Evolutionary conservation across 2,329 filamentous ascomycete genomes (phyloP).

Genomic region (Colletotrichum destructivum): DNA sequence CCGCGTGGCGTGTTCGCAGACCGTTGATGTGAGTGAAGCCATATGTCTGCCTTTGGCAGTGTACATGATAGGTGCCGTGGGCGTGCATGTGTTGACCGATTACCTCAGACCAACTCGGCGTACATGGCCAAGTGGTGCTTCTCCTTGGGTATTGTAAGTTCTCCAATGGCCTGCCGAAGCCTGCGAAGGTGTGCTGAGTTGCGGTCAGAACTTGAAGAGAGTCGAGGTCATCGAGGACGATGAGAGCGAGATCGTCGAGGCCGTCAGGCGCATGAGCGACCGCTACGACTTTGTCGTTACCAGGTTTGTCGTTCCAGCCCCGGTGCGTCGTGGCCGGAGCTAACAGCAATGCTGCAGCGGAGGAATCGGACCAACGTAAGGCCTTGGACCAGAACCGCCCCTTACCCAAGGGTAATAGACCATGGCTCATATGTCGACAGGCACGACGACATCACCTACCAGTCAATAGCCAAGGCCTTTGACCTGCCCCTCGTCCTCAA

Average conservation of each 20-base stretch:
- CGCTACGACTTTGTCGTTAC: constrained; percentile 97
- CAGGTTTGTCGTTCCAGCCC: constrained; percentile 59
- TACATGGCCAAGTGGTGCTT: constrained; percentile 78
- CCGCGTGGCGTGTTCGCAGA: constrained; percentile 44
- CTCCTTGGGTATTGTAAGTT: constrained; percentile 69
- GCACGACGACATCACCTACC: constrained; percentile 98
- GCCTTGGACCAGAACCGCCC: neutral
- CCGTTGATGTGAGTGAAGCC: constrained; percentile 55
- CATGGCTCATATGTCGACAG: constrained; percentile 59
- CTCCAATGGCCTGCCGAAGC: no score
- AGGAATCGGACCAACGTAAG: constrained; percentile 94
- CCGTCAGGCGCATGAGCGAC: constrained; percentile 86
- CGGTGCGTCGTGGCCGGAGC: constrained; percentile 1
- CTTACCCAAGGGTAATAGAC: neutral
- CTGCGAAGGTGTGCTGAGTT: neutral
- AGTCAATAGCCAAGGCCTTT: constrained; percentile 94
- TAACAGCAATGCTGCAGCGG: constrained; percentile 67
- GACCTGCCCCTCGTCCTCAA: constrained; percentile 82
- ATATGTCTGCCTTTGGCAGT: neutral
- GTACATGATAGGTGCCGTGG: neutral
- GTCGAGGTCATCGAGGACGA: constrained; percentile 96
- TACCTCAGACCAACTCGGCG: constrained; percentile 72
- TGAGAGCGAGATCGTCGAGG: constrained; percentile 90
- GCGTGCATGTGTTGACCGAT: constrained; percentile 35
- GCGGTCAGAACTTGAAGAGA: constrained; percentile 78